These are phyloP conservation scores for Fusarium ramigenum DNA, from an alignment of 2,329 filamentous ascomycete genomes.

Conservation along the genomic window DNA sequence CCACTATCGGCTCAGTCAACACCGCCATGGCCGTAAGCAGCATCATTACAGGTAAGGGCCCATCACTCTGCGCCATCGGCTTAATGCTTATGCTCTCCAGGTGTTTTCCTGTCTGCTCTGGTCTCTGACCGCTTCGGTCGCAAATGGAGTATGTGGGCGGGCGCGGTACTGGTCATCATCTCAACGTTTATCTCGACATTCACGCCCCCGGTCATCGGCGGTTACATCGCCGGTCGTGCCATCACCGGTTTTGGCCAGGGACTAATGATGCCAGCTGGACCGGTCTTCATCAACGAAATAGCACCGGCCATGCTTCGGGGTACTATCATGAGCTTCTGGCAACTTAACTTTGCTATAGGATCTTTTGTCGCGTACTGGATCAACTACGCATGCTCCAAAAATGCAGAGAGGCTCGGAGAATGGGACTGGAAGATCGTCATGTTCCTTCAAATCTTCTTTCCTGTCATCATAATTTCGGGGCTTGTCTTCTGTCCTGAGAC, in stretches of 20 bases:
- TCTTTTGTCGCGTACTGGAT: slow-evolving; percentile 62
- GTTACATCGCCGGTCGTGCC: slow-evolving; percentile 73
- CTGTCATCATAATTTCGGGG: slow-evolving; percentile 66
- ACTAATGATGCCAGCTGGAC: slow-evolving; percentile 71
- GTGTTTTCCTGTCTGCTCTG: neutral
- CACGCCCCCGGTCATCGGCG: slow-evolving; percentile 54
- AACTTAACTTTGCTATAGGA: slow-evolving; percentile 70
- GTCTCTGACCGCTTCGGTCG: slow-evolving; percentile 3
- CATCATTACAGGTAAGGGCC: neutral
- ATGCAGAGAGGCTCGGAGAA: slow-evolving; percentile 65
- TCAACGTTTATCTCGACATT: slow-evolving; percentile 2
- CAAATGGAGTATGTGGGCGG: slow-evolving; percentile 3
- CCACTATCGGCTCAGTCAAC: neutral
- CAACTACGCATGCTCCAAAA: slow-evolving; percentile 67
- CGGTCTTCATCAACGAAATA: slow-evolving; percentile 75
- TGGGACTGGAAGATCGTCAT: slow-evolving; percentile 79
- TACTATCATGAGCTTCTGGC: slow-evolving; percentile 73
- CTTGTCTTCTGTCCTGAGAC: slow-evolving; percentile 74
- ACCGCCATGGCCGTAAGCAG: neutral
- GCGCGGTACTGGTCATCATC: neutral
- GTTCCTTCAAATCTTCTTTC: slow-evolving; percentile 75
- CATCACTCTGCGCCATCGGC: neutral
- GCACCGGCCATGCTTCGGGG: slow-evolving; percentile 70
- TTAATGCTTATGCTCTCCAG: neutral
- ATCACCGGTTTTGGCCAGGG: slow-evolving; percentile 76